Conservation (phyloP, 1,139 yeast genomes). For the Taphrina communis region DNA sequence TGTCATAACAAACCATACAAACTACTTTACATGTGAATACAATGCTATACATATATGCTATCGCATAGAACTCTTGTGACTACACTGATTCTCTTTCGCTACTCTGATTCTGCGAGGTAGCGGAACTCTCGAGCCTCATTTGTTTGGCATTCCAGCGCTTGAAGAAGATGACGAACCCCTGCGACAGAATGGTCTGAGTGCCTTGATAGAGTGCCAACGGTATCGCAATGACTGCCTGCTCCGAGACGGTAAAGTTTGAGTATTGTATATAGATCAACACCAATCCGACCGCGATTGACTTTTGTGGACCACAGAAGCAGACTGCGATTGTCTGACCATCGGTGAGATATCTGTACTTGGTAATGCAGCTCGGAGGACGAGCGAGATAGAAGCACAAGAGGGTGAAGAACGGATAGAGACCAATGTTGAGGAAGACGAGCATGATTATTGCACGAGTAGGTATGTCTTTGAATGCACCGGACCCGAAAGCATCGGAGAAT, state of each 20-base stretch:
- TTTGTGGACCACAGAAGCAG: slow-evolving; percentile 89
- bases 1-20: too few species aligned
- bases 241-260: slow-evolving; percentile 63
- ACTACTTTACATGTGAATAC: neutral
- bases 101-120: neutral
- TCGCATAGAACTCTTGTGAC: neutral
- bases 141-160: slow-evolving; percentile 61
- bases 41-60: neutral
- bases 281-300: slow-evolving; percentile 90
- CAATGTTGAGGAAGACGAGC: slow-evolving; percentile 79
- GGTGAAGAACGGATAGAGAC: slow-evolving; percentile 77
- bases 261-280: slow-evolving; percentile 80
- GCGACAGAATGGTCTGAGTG: slow-evolving; percentile 82
- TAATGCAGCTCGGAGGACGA: slow-evolving; percentile 58
- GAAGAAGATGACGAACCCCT: slow-evolving; percentile 67
- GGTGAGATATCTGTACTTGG: slow-evolving; percentile 59
- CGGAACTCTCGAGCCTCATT: neutral
- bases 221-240: slow-evolving; percentile 71
- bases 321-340: slow-evolving; percentile 76
- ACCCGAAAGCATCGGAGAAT: slow-evolving; percentile 85
- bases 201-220: slow-evolving; percentile 86
- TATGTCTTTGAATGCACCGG: slow-evolving; percentile 74
- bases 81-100: neutral
- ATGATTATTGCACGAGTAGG: slow-evolving; percentile 72
- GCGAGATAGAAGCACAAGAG: slow-evolving; percentile 63